phyloP scores from a whole-genome alignment of 441 rosid genomes.

The Adansonia rubrostipa region DNA sequence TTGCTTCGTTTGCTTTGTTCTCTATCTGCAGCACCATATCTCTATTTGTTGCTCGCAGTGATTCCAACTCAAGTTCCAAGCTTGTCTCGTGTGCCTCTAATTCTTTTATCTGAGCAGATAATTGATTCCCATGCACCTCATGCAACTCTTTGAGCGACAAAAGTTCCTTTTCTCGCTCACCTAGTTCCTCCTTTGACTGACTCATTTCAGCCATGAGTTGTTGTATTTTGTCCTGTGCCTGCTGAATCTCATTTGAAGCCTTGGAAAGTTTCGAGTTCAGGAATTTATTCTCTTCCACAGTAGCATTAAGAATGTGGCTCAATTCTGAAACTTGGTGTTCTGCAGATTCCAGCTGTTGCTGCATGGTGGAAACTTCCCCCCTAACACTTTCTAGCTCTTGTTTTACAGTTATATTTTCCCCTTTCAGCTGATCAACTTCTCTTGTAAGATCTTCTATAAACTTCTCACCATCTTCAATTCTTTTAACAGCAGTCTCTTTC shows the following conservation, averaged over 20 bases:
- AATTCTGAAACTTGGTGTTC: constrained; percentile 59
- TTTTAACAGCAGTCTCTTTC: constrained; percentile 52
- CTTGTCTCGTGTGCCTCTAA: constrained; percentile 53
- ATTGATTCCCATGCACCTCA: constrained; percentile 53
- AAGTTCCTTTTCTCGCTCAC: constrained; percentile 59
- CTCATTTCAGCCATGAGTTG: constrained; percentile 48
- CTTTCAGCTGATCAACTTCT: constrained; percentile 50
- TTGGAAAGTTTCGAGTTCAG: constrained; percentile 50
- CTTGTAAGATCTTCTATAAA: constrained; percentile 47
- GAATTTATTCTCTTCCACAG: constrained; percentile 60
- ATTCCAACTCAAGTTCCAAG: constrained; percentile 61
- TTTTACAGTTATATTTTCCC: constrained; percentile 44
- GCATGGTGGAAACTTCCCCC: constrained; percentile 48
- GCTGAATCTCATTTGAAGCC: constrained; percentile 52
- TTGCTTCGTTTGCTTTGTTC: constrained; percentile 49
- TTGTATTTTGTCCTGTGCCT: constrained; percentile 47
- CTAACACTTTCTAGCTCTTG: constrained; percentile 45
- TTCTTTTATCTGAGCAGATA: constrained; percentile 52
- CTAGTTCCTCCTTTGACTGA: constrained; percentile 51
- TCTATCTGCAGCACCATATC: constrained; percentile 60
- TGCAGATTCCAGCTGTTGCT: constrained; percentile 56
- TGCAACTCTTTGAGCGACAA: constrained; percentile 57
- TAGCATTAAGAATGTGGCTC: constrained; percentile 44
- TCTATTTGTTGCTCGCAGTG: constrained; percentile 44
- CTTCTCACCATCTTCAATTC: constrained; percentile 61